Evolutionary conservation across 306 rosid genomes (phyloP), one percentile per base, ranked within the genome.

Genomic region (Sechiopsis laciniata): DNA sequence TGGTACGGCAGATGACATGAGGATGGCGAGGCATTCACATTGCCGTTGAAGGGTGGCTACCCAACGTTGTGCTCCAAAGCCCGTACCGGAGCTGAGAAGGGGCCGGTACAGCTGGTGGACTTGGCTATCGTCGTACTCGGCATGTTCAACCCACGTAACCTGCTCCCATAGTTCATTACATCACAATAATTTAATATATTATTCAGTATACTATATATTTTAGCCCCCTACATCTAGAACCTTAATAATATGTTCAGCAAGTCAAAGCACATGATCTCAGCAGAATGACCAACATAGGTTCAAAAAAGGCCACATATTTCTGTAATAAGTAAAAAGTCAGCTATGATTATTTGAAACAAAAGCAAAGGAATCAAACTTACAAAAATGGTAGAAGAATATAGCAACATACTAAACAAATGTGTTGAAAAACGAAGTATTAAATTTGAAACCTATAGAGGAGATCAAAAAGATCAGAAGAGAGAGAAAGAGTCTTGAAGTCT

Each of bases 81-180:
- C 99, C 87, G 88, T 91, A 61, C 99, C 97, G 2, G 96, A 95
- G 73, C 88, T 86, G 52, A 95, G 63, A 81, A 91, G 45, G 2
- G 96, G 82, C 16, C 96, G 81, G 55, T 95, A 95, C 2, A 89
- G 80, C 61, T 85, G 96, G 83, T 95, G 97, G 10, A 91, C 86
- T 77, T 86, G 90, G 74, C 84, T 91, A 55, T 91, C 97, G 0
- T 95, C 99, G 59, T 89, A 91, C 72, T 89, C 96, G 7, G 95
- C 91, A 82, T 95, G 97, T 67, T 95, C 99, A 70, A 95, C 95
- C 99, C 99, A 95, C 32, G 96, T 91, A 57, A 95, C 99, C 99
- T 95, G 82, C 29, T 84, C 63, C 65, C 21, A 55, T 10, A 48
- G 7, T 68, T 68, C 29, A 1, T 22, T 50, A 6, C 46, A 40